Conservation (phyloP, 495 filamentous ascomycete genomes). For the Hapsidospora chrysogenum region DNA sequence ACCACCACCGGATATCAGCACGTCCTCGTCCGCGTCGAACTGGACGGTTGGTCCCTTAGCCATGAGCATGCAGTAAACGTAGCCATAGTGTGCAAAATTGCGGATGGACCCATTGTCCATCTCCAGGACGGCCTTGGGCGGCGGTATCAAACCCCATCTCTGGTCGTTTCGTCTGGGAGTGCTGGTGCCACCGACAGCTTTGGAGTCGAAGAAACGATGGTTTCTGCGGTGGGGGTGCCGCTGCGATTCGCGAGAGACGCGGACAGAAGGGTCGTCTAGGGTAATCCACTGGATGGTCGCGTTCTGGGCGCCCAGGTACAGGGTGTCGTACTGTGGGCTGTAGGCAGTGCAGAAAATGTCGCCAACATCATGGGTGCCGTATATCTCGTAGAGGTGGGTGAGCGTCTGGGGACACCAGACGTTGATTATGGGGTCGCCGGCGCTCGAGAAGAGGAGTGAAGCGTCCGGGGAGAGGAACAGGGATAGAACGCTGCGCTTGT, state of each 20-base stretch:
- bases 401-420: conserved; percentile 38
- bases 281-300: conserved; percentile 66
- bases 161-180: conserved; percentile 47
- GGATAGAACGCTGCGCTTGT: conserved; percentile 77
- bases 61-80: conserved; percentile 87
- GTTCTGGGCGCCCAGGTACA: conserved; percentile 89
- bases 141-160: conserved; percentile 30
- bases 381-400: conserved; percentile 62
- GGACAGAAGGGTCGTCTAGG: conserved; percentile 27
- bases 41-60: conserved; percentile 43
- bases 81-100: conserved; percentile 87
- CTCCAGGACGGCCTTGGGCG: conserved; percentile 47
- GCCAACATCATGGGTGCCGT: conserved; percentile 86
- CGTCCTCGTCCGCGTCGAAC: conserved; percentile 52
- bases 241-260: conserved; percentile 41
- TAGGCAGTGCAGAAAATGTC: conserved; percentile 90
- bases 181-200: conserved; percentile 61
- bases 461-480: conserved; percentile 62
- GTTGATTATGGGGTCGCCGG: conserved; percentile 84
- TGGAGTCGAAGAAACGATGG: conserved; percentile 89
- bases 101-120: conserved; percentile 68
- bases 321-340: conserved; percentile 56
- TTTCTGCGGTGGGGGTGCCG: conserved; percentile 67
- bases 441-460: conserved; percentile 74
- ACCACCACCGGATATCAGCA: conserved; percentile 77